Base-by-base conservation (phyloP, 2,329 filamentous ascomycete species). In the Xylaria sp. region DNA sequence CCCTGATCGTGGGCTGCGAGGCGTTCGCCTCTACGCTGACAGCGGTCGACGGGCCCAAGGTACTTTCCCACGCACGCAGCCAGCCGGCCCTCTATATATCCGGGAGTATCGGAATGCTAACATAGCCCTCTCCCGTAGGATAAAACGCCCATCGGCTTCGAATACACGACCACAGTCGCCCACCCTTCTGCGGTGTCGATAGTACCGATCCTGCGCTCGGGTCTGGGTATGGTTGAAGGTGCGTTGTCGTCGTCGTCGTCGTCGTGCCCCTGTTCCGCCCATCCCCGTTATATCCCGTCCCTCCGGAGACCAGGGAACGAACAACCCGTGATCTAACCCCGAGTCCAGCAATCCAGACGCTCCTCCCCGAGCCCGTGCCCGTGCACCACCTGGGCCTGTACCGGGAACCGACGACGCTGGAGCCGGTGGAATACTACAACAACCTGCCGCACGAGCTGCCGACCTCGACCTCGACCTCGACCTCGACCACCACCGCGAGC, bases 361-460 rank as follows among this genome's bases (percentile, higher is more conserved):
- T 97, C 66, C 90, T 97, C 54, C 92, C 93, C 17, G 70, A 74
- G 37, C 83, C 91, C 13, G 89, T 93, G 26, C 88, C 92, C 6
- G 84, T 97, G 60, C 92, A 97, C 77, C 93, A 97, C 72, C 88
- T 97, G 7, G 93, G 94, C 62, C 88, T 97, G 68, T 97, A 93
- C 80, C 91, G 92, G 69, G 92, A 97, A 71, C 91, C 89, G 56
- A 85, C 85, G 52, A 93, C 90, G 41, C 86, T 97, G 52, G 86
- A 91, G 66, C 91, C 92, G 2, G 92, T 97, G 54, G 92, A 96
- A 75, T 96, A 97, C 82, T 97, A 97, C 83, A 97, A 97, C 80
- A 96, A 96, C 74, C 86, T 97, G 18, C 92, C 92, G 34, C 88
- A 90, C 74, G 88, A 91, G 74, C 70, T 78, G 38, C 58, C 69